phyloP scores from a whole-genome alignment of 441 rosid species.

The Populus hybrid region DNA sequence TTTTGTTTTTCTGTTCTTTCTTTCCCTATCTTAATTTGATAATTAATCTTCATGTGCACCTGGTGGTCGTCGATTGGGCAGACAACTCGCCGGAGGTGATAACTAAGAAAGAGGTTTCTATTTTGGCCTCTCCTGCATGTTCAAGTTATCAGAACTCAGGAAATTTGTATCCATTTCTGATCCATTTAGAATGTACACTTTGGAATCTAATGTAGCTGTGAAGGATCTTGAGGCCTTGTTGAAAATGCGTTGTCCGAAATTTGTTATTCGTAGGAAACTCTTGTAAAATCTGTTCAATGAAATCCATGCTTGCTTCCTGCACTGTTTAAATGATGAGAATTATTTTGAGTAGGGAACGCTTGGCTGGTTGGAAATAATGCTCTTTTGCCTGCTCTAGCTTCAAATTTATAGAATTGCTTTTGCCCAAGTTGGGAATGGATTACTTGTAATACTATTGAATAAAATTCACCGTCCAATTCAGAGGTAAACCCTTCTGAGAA shows the following conservation, averaged over 20 bases:
- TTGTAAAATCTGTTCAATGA: slow-evolving; percentile 26
- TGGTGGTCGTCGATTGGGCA: slow-evolving; percentile 54
- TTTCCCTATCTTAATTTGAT: slow-evolving; percentile 23
- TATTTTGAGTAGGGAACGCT: not conserved
- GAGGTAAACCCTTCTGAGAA: too few species aligned
- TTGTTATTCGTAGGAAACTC: slow-evolving; percentile 16
- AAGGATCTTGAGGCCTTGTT: slow-evolving; percentile 20
- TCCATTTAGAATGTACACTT: slow-evolving; percentile 17
- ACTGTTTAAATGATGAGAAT: not conserved
- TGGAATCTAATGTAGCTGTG: slow-evolving; percentile 19
- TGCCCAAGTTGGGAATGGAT: not conserved
- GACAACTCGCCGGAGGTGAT: slow-evolving; percentile 89
- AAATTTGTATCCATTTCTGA: slow-evolving; percentile 17
- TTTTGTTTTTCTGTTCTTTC: slow-evolving; percentile 26
- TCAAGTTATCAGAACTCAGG: slow-evolving; percentile 19
- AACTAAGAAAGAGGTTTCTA: slow-evolving; percentile 44
- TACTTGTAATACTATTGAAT: not conserved
- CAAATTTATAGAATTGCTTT: not conserved
- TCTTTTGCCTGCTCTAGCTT: not conserved
- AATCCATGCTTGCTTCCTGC: slow-evolving; percentile 7
- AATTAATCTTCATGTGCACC: slow-evolving; percentile 57
- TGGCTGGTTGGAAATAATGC: not conserved
- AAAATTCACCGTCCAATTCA: not conserved
- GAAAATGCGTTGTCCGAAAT: slow-evolving; percentile 14
- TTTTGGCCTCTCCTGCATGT: slow-evolving; percentile 27